Base-by-base conservation (phyloP, 1,139 yeast species). In the Pichia sp. region DNA sequence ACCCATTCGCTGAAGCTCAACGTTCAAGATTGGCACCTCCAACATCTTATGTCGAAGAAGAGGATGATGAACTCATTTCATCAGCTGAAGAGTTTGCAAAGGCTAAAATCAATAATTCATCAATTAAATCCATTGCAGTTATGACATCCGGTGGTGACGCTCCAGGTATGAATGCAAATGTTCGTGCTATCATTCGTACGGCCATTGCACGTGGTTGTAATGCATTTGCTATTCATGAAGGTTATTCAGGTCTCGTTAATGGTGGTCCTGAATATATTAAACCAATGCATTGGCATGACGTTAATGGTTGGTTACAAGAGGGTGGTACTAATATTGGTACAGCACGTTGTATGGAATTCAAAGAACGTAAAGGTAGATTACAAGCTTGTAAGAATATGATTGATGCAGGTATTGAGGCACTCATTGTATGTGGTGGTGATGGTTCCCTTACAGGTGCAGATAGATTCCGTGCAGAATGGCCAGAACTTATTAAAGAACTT, bases 81-180 rank as follows among this genome's bases (percentile, higher is more conserved):
- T n/a, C n/a, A n/a, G n/a, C n/a, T n/a, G n/a, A n/a, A n/a, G n/a
- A n/a, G n/a, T n/a, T n/a, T n/a, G n/a, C n/a, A n/a, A n/a, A n/a
- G n/a, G n/a, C n/a, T n/a, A n/a, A n/a, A n/a, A n/a, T n/a, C n/a
- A n/a, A n/a, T n/a, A n/a, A n/a, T n/a, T n/a, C n/a, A n/a, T n/a
- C n/a, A n/a, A n/a, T n/a, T n/a, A n/a, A 53, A 60, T 80, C 79
- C 55, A 78, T 82, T 40, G 93, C 84, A 1, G 85, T 82, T 17
- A 82, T 82, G 91, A 82, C 93, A 3, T 79, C 88, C 1, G 93
- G 93, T 46, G 93, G 93, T 53, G 93, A 82, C 56, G 81, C 91
- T 32, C 91, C 85, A 15, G 93, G 93, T 50, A 82, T 82, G 93
- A 79, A 79, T 54, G 85, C 91, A 6, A 80, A 77, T 20, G 91